phyloP scores from a whole-genome alignment of 2,329 filamentous ascomycete species.

The Exophiala aquamarina region DNA sequence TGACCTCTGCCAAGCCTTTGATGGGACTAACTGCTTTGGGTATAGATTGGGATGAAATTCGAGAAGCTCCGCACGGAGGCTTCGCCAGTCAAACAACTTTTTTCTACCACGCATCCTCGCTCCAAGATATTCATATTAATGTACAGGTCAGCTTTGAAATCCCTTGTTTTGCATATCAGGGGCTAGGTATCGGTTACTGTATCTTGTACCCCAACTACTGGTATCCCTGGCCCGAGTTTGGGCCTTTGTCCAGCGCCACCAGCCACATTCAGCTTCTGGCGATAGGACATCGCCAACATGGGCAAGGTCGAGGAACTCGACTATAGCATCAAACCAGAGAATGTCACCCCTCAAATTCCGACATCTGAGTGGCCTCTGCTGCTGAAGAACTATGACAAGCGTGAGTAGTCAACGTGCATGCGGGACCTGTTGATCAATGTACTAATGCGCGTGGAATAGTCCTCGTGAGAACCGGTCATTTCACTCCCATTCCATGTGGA shows the following conservation, averaged over 20 bases:
- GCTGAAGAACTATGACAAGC: slow-evolving; percentile 92
- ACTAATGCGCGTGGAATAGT: slow-evolving; percentile 53
- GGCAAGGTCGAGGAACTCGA: slow-evolving; percentile 43
- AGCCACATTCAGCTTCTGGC: too few relatives aligned
- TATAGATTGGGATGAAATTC: slow-evolving; percentile 1
- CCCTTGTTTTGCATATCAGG: neutral
- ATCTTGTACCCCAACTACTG: neutral
- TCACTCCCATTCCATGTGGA: slow-evolving; percentile 92
- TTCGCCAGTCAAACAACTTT: slow-evolving; percentile 8
- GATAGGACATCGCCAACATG: slow-evolving; percentile 17
- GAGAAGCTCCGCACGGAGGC: slow-evolving; percentile 8
- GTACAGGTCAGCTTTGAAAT: neutral
- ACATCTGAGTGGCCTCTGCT: slow-evolving; percentile 91
- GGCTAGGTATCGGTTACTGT: too few relatives aligned
- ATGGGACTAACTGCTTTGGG: too few relatives aligned
- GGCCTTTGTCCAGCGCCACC: too few relatives aligned
- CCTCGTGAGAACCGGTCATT: slow-evolving; percentile 90
- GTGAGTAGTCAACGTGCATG: slow-evolving; percentile 55
- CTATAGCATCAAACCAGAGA: slow-evolving; percentile 90
- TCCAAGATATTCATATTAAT: neutral
- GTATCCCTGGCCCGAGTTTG: neutral
- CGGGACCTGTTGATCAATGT: neutral
- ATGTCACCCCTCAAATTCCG: slow-evolving; percentile 72
- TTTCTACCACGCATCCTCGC: slow-evolving; percentile 3
- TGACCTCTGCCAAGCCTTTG: slow-evolving; percentile 4